A percentile compares a stretch with the other conserved stretches of the same genome.
These are phyloP conservation scores for Verticillium albo-atrum DNA, from an alignment of 2,329 filamentous ascomycete species.

Conservation along the genomic window DNA sequence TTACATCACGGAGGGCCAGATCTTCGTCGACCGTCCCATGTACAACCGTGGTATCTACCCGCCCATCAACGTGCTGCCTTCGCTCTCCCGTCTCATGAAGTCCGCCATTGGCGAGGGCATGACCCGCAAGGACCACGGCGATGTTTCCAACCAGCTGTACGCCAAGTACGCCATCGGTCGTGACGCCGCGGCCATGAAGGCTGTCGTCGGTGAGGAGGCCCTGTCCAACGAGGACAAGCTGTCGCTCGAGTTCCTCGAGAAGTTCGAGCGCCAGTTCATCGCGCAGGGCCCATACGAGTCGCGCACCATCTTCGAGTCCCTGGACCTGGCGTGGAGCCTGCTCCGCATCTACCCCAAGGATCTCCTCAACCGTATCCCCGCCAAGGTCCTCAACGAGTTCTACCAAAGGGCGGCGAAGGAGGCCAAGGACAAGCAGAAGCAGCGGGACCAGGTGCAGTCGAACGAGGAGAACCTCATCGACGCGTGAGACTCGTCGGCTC, in stretches of 20 bases:
- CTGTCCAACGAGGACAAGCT: slow-evolving; percentile 95
- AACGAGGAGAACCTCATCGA: slow-evolving; percentile 59
- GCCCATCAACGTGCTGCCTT: slow-evolving; percentile 97
- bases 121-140: slow-evolving; percentile 93
- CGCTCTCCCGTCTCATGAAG: slow-evolving; percentile 98
- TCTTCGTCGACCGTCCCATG: slow-evolving; percentile 91
- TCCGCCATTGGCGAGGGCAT: slow-evolving; percentile 97
- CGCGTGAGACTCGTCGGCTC: slow-evolving; percentile 32
- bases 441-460: slow-evolving; percentile 39
- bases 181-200: slow-evolving; percentile 98
- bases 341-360: slow-evolving; percentile 98
- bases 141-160: slow-evolving; percentile 99
- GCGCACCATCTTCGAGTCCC: slow-evolving; percentile 84
- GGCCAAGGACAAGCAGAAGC: slow-evolving; percentile 59
- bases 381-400: slow-evolving; percentile 78
- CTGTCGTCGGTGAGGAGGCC: slow-evolving; percentile 96
- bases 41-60: slow-evolving; percentile 98
- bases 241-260: slow-evolving; percentile 95
- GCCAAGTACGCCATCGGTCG: slow-evolving; percentile 99
- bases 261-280: slow-evolving; percentile 96
- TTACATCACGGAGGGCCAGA: slow-evolving; percentile 98
- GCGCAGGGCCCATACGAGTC: slow-evolving; percentile 88
- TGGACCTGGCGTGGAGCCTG: slow-evolving; percentile 94
- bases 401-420: slow-evolving; percentile 66
- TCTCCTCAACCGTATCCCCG: slow-evolving; percentile 88